phyloP scores from a whole-genome alignment of 495 filamentous ascomycete species.

The Baudoinia panamericana region DNA sequence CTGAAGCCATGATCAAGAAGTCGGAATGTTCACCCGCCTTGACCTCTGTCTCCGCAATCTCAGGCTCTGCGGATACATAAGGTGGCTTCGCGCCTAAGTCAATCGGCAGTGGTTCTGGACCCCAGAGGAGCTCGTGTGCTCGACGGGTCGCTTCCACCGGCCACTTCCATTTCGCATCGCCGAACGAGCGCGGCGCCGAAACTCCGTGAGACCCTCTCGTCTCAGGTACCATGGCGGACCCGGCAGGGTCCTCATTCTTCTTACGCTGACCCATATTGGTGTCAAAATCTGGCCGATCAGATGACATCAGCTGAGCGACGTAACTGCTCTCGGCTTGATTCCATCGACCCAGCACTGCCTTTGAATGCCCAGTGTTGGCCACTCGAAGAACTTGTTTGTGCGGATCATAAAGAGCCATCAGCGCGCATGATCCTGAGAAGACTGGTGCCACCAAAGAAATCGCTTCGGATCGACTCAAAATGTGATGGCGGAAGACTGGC shows the following conservation, averaged over 20 bases:
- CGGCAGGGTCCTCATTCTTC: conserved; percentile 43
- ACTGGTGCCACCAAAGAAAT: conserved; percentile 8
- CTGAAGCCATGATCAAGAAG: conserved; percentile 51
- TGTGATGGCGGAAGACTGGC: conserved; percentile 31
- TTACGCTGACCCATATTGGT: conserved; percentile 39
- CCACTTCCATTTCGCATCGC: conserved; percentile 54
- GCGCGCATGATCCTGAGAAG: conserved; percentile 42
- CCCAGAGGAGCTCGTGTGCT: conserved; percentile 36
- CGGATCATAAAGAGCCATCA: conserved; percentile 44
- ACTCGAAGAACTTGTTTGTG: conserved; percentile 38
- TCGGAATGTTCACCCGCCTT: conserved; percentile 31
- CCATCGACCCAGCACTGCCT: conserved; percentile 46
- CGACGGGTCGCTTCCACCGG: conserved; percentile 34
- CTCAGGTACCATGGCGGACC: conserved; percentile 38
- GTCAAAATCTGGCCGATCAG: conserved; percentile 48
- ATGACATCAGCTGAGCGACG: conserved; percentile 38
- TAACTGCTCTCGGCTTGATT: conserved; percentile 32
- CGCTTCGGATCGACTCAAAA: not conserved
- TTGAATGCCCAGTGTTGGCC: conserved; percentile 46
- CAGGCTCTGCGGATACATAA: conserved; percentile 53
- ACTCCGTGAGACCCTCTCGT: conserved; percentile 45
- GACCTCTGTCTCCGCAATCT: conserved; percentile 43
- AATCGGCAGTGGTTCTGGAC: conserved; percentile 31
- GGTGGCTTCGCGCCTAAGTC: conserved; percentile 39
- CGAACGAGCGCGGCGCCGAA: conserved; percentile 47